phyloP scores from a whole-genome alignment of 306 rosid species.

The Prosopis cineraria region DNA sequence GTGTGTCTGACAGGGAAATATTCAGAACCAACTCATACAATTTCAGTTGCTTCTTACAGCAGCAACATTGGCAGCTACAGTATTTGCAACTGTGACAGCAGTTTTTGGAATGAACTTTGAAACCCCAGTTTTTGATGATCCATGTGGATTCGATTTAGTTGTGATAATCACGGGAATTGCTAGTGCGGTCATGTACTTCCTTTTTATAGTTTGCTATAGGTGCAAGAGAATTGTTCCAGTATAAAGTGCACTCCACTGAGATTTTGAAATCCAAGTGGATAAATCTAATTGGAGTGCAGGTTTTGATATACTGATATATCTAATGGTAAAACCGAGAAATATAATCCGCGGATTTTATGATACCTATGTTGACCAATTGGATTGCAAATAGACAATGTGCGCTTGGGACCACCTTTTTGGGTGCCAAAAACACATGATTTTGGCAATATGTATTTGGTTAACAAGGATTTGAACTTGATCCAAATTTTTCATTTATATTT shows the following conservation, averaged over 20 bases:
- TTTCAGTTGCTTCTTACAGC: too few relatives aligned
- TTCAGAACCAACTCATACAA: too few relatives aligned
- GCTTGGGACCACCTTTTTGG: neutral
- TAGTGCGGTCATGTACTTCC: slow-evolving; percentile 55
- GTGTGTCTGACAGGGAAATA: slow-evolving; percentile 67
- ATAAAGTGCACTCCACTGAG: slow-evolving; percentile 35
- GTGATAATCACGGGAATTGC: neutral
- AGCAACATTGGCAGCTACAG: too few relatives aligned
- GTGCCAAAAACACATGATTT: neutral
- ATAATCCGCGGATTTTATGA: neutral
- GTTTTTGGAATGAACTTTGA: too few relatives aligned
- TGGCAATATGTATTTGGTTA: too few relatives aligned
- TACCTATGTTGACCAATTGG: neutral
- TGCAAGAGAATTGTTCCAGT: slow-evolving; percentile 68
- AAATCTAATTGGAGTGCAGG: slow-evolving; percentile 15
- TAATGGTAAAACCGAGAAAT: neutral
- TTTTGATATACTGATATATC: slow-evolving; percentile 15
- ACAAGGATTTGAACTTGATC: too few relatives aligned
- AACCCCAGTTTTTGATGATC: too few relatives aligned
- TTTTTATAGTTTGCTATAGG: slow-evolving; percentile 64
- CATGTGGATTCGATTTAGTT: too few relatives aligned
- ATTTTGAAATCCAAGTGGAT: slow-evolving; percentile 7
- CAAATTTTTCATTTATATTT: too few relatives aligned
- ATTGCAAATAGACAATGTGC: neutral
- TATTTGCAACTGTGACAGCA: slow-evolving; percentile 2